phyloP scores from a whole-genome alignment of 495 filamentous ascomycete species.

The Durotheca rogersii region DNA sequence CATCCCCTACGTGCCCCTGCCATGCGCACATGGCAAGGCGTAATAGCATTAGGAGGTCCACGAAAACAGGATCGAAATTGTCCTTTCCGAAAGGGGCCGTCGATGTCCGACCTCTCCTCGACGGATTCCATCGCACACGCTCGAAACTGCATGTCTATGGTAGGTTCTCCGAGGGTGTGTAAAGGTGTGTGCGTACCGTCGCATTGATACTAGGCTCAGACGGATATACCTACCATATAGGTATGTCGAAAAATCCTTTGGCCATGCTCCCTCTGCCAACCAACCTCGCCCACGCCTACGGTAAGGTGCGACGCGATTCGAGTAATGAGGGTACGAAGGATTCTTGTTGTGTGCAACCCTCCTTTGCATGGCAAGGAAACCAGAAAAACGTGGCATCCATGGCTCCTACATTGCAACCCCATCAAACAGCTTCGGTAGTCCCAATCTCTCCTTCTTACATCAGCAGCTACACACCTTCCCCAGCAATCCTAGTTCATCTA shows the following conservation, averaged over 20 bases:
- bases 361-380: constrained; percentile 1
- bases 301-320: constrained; percentile 12
- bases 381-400: constrained; percentile 32
- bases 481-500: constrained; percentile 1
- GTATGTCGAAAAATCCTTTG: constrained; percentile 21
- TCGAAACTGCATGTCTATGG: constrained; percentile 6
- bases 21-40: neutral
- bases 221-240: neutral
- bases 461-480: constrained; percentile 22
- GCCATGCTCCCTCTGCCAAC: constrained; percentile 4
- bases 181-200: neutral
- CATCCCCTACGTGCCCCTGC: constrained; percentile 9
- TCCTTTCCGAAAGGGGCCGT: constrained; percentile 5
- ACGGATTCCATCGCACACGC: constrained; percentile 4
- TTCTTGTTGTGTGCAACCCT: constrained; percentile 26
- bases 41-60: constrained; percentile 8
- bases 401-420: constrained; percentile 28
- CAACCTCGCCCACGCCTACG: constrained; percentile 8
- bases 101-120: neutral
- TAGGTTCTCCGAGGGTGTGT: neutral
- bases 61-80: constrained; percentile 6
- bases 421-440: constrained; percentile 27
- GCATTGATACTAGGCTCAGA: constrained; percentile 1
- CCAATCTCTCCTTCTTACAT: constrained; percentile 28
- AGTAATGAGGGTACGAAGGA: constrained; percentile 16